Percentiles rank a stretch among this genome's conserved stretches.
These are phyloP conservation scores for Xylaria sp. DNA, from an alignment of 2,329 filamentous ascomycete species.

Conservation along the genomic window DNA sequence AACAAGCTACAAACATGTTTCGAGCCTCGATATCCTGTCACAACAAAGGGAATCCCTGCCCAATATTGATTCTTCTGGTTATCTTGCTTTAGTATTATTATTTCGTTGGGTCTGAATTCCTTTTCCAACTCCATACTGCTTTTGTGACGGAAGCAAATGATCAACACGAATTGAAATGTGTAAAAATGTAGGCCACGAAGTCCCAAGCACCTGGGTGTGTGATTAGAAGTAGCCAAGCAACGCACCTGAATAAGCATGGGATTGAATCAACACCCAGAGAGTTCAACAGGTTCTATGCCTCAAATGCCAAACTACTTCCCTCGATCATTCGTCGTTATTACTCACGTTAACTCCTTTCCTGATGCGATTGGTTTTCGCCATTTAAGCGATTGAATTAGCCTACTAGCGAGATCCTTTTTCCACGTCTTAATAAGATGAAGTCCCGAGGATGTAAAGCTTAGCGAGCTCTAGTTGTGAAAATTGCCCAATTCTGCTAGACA, in stretches of 20 bases:
- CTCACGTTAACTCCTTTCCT: conserved; percentile 32
- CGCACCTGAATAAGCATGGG: background rate
- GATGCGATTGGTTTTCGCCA: conserved; percentile 35
- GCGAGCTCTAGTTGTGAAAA: background rate
- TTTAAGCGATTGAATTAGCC: conserved; percentile 34
- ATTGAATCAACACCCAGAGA: background rate
- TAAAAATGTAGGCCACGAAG: conserved; percentile 3
- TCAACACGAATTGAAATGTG: conserved; percentile 9
- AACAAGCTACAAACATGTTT: background rate
- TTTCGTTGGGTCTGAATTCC: background rate
- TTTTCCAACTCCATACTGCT: conserved; percentile 1
- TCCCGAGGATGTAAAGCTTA: background rate
- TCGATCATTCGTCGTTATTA: conserved; percentile 31
- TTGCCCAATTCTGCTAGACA: background rate
- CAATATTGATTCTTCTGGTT: background rate
- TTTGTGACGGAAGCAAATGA: background rate
- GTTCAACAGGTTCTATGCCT: conserved; percentile 3
- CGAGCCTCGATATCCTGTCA: background rate
- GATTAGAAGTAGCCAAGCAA: background rate
- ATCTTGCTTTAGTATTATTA: background rate
- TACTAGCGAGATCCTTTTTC: conserved; percentile 20
- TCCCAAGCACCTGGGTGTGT: conserved; percentile 1
- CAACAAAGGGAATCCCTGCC: background rate
- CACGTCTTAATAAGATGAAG: conserved; percentile 1
- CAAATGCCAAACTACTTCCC: conserved; percentile 21